These are phyloP conservation scores for Trypanosomatidae sp. DNA, from an alignment of 208 protist species.

Conservation along the genomic window DNA sequence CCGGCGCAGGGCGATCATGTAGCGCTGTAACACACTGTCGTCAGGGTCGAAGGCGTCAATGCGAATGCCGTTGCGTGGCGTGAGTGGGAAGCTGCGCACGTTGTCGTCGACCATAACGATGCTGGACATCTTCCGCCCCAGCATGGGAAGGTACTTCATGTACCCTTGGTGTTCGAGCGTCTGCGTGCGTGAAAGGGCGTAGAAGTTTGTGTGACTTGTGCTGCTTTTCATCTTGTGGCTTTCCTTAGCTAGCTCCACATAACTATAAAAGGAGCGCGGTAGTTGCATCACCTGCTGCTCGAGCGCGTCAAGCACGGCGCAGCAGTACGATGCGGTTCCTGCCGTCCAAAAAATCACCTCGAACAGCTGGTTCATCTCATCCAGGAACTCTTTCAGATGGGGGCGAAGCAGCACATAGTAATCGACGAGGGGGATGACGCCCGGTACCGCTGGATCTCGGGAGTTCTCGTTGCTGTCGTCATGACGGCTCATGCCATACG, in stretches of 20 bases:
- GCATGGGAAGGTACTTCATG: conserved; percentile 92
- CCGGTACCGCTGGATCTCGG: conserved; percentile 19
- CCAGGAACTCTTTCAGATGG: conserved; percentile 71
- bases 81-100: conserved; percentile 86
- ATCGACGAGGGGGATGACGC: conserved; percentile 26
- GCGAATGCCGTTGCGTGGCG: conserved; percentile 75
- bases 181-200: conserved; percentile 79
- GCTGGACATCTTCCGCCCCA: conserved; percentile 59
- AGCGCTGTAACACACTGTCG: conserved; percentile 43
- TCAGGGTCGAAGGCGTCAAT: conserved; percentile 65
- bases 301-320: conserved; percentile 68
- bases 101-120: conserved; percentile 89
- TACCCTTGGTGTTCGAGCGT: conserved; percentile 69
- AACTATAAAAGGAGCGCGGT: conserved; percentile 68
- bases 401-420: conserved; percentile 66
- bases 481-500: conserved; percentile 51
- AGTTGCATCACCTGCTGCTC: conserved; percentile 80
- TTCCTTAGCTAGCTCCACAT: conserved; percentile 45
- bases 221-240: conserved; percentile 22
- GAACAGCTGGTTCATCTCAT: conserved; percentile 73
- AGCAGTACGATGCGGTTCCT: conserved; percentile 82
- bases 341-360: conserved; percentile 91
- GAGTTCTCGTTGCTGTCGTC: conserved; percentile 13
- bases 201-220: conserved; percentile 79
- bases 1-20: conserved; percentile 33